These are phyloP conservation scores for Colletotrichum lindemuthianum DNA, from an alignment of 2,329 filamentous ascomycete species.

Conservation along the genomic window DNA sequence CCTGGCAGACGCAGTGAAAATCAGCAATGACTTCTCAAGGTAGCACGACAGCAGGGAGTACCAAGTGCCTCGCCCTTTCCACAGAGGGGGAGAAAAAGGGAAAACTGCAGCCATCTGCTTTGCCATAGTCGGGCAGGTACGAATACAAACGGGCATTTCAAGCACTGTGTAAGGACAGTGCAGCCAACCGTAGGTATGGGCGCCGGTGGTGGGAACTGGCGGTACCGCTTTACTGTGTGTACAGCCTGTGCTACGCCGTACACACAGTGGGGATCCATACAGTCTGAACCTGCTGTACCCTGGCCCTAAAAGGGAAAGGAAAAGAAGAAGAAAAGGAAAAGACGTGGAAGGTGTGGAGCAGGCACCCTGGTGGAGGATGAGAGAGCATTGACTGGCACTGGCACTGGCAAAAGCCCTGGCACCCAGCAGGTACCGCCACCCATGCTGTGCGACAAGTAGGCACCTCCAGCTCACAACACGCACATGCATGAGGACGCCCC, in stretches of 20 bases:
- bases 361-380: background rate
- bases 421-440: background rate
- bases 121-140: background rate
- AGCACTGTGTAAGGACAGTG: no score
- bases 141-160: background rate
- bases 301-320: conserved; percentile 1
- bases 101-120: no score
- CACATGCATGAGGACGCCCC: background rate
- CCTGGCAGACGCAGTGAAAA: conserved; percentile 18
- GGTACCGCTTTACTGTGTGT: conserved; percentile 1
- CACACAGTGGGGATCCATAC: no score
- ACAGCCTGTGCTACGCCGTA: no score
- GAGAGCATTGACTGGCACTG: conserved; percentile 14
- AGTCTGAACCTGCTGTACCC: no score
- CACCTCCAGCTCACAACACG: no score
- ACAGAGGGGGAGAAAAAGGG: no score
- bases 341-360: conserved; percentile 17
- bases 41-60: no score
- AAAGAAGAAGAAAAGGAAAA: conserved; percentile 10
- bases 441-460: no score
- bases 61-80: no score
- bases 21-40: no score
- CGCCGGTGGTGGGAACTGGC: conserved; percentile 5
- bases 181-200: no score
- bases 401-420: background rate